Conservation (phyloP, 2,329 filamentous ascomycete species). For the Penicillium vulpinum region DNA sequence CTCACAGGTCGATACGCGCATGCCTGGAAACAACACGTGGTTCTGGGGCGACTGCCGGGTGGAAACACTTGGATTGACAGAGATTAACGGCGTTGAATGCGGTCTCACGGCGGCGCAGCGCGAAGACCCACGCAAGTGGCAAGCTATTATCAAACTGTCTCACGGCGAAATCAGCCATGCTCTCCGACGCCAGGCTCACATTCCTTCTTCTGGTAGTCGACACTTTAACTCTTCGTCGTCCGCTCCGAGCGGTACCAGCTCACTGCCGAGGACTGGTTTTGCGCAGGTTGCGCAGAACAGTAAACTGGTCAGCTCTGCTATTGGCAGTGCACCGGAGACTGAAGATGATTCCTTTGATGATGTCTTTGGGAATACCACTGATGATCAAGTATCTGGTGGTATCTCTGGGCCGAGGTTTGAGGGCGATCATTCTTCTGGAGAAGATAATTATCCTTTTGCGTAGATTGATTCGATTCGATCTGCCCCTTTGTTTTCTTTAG, state of each 20-base stretch:
- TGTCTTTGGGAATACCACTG: neutral
- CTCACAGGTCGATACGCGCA: slow-evolving; percentile 49
- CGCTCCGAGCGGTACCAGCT: neutral
- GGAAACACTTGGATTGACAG: slow-evolving; percentile 57
- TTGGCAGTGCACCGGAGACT: neutral
- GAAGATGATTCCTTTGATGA: neutral
- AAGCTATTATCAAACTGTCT: slow-evolving; percentile 48
- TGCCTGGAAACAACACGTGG: slow-evolving; percentile 51
- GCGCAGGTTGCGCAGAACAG: slow-evolving; percentile 39
- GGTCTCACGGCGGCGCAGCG: slow-evolving; percentile 48
- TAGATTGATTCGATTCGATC: neutral
- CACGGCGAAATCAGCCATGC: slow-evolving; percentile 33
- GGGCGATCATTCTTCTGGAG: neutral
- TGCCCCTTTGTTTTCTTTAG: slow-evolving; percentile 1
- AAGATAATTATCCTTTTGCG: neutral
- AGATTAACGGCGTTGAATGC: slow-evolving; percentile 56
- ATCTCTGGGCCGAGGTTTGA: neutral
- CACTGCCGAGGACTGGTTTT: slow-evolving; percentile 21
- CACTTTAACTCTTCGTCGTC: neutral
- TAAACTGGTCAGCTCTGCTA: slow-evolving; percentile 36
- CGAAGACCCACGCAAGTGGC: slow-evolving; percentile 47
- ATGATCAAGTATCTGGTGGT: neutral
- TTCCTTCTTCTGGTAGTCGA: slow-evolving; percentile 21
- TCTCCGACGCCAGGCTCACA: slow-evolving; percentile 28
- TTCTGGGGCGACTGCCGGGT: slow-evolving; percentile 59